phyloP scores from a whole-genome alignment of 345 rosid genomes.

The Anacardium occidentale region DNA sequence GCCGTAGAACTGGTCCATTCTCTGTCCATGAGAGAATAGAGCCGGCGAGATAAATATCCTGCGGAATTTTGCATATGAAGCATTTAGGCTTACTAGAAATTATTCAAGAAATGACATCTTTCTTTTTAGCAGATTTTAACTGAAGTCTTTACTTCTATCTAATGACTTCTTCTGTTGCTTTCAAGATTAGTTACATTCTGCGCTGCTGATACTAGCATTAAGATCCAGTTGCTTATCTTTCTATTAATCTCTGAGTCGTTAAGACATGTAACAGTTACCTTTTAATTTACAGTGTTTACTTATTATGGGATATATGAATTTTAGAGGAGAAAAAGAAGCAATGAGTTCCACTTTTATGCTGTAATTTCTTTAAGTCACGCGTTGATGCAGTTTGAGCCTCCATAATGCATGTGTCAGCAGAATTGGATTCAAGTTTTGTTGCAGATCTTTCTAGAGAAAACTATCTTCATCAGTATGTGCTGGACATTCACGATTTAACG shows the following conservation, averaged over 20 bases:
- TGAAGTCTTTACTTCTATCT: not conserved
- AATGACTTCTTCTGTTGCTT: not conserved
- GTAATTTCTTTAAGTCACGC: not conserved
- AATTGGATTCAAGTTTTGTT: not conserved
- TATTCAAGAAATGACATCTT: conserved; percentile 13
- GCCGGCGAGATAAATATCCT: conserved; percentile 13
- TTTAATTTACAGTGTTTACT: not conserved
- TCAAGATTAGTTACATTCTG: conserved; percentile 6
- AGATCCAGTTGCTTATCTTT: not conserved
- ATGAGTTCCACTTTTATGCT: not conserved
- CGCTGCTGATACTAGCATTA: not conserved
- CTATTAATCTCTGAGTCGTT: not conserved
- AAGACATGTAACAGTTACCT: not conserved
- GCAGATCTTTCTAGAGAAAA: not conserved
- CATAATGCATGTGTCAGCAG: not conserved
- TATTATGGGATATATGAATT: not conserved
- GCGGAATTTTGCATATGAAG: conserved; percentile 17
- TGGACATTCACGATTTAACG: not conserved
- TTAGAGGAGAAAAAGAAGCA: too few relatives aligned
- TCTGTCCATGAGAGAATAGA: conserved; percentile 22
- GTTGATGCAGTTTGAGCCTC: conserved; percentile 8
- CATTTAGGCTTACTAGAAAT: conserved; percentile 25
- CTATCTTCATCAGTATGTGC: not conserved
- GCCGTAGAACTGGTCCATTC: conserved; percentile 30
- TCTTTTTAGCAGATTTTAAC: conserved; percentile 13